Percentiles rank a stretch among this genome's conserved stretches.
These are phyloP conservation scores for Wallacemonas collosoma DNA, from an alignment of 208 protist genomes.

Conservation along the genomic window DNA sequence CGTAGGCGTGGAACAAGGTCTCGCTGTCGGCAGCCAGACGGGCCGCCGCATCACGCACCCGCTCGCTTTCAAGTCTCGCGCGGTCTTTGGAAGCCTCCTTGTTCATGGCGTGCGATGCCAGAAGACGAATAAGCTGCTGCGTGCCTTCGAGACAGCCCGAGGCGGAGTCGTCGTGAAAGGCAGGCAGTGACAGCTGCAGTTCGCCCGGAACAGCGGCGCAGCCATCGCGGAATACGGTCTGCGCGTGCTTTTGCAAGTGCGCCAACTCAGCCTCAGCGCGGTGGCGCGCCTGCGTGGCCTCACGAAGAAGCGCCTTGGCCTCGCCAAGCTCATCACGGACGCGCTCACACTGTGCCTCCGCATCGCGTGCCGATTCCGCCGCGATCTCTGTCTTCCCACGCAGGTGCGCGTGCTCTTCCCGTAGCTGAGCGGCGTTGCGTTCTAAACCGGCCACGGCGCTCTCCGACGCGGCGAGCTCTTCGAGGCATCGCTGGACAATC, in stretches of 20 bases:
- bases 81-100: constrained; percentile 19
- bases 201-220: constrained; percentile 21
- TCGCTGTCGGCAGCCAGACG: constrained; percentile 14
- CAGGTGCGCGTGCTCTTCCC: constrained; percentile 2
- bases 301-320: not conserved
- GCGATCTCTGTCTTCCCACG: not conserved
- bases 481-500: constrained; percentile 20
- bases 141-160: constrained; percentile 41
- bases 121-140: constrained; percentile 23
- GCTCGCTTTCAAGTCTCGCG: not conserved
- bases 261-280: constrained; percentile 8
- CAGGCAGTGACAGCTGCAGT: constrained; percentile 28
- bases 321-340: not conserved
- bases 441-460: not conserved
- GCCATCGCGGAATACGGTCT: constrained; percentile 5
- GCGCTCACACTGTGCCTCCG: not conserved
- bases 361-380: not conserved
- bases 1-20: constrained; percentile 25
- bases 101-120: constrained; percentile 23
- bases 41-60: constrained; percentile 4
- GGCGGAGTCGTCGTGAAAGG: constrained; percentile 29
- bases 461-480: constrained; percentile 18
- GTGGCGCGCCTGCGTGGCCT: not conserved
- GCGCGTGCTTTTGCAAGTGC: constrained; percentile 12
- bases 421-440: not conserved